These are phyloP conservation scores for Leptographium radiaticola DNA, from an alignment of 2,329 filamentous ascomycete species.

Conservation along the genomic window DNA sequence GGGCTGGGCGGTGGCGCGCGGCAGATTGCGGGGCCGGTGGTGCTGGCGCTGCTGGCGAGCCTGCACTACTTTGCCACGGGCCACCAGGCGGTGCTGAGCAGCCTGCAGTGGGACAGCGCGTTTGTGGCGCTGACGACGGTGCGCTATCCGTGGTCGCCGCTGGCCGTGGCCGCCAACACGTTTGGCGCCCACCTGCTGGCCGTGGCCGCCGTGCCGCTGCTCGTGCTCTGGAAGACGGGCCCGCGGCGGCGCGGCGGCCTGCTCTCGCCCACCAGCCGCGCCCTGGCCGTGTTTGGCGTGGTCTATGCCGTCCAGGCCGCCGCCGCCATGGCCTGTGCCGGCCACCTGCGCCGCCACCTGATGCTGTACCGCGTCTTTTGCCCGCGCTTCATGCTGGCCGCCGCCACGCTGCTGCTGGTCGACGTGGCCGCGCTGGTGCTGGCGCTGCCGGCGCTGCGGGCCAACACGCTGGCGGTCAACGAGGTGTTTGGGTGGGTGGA, in stretches of 20 bases:
- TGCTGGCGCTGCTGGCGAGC: conserved; percentile 78
- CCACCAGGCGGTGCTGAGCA: conserved; percentile 76
- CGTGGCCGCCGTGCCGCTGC: conserved; percentile 63
- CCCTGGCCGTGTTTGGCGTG: conserved; percentile 60
- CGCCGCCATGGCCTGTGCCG: conserved; percentile 83
- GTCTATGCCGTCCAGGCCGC: conserved; percentile 76
- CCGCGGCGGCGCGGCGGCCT: conserved; percentile 58
- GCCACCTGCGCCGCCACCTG: conserved; percentile 74
- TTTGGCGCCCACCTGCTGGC: conserved; percentile 83
- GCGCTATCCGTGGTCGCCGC: conserved; percentile 77
- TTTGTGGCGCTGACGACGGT: conserved; percentile 80
- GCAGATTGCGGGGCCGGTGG: conserved; percentile 47
- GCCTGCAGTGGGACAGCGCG: conserved; percentile 90
- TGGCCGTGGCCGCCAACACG: conserved; percentile 73
- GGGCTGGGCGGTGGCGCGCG: conserved; percentile 27
- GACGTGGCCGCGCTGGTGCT: conserved; percentile 63
- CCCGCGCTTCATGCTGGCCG: conserved; percentile 80
- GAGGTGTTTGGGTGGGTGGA: conserved; percentile 72
- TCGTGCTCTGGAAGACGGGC: conserved; percentile 80
- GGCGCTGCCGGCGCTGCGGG: conserved; percentile 60
- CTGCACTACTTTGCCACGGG: conserved; percentile 98
- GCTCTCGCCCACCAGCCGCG: conserved; percentile 57
- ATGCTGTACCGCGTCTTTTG: conserved; percentile 95
- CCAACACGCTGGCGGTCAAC: conserved; percentile 63
- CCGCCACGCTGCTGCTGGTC: conserved; percentile 56